Conservation (phyloP, 2,329 filamentous ascomycete species). For the Parastagonospora nodorum region DNA sequence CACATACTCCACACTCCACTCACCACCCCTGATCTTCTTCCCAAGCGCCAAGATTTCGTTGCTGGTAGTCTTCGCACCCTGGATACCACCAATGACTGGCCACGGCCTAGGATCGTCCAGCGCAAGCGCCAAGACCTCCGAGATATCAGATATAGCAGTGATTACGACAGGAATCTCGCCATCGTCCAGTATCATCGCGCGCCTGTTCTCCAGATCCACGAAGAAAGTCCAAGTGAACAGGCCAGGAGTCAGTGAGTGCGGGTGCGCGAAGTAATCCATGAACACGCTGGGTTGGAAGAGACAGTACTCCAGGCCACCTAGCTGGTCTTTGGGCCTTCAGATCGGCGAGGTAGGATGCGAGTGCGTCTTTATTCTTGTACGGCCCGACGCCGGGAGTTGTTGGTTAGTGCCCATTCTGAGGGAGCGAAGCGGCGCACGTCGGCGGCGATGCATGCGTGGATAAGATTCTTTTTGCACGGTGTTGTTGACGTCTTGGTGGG, state of each 20-base stretch:
- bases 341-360: slow-evolving; percentile 56
- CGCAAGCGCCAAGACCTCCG: slow-evolving; percentile 28
- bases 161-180: slow-evolving; percentile 33
- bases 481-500: slow-evolving; percentile 30
- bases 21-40: slow-evolving; percentile 35
- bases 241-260: slow-evolving; percentile 54
- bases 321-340: slow-evolving; percentile 52
- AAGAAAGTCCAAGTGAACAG: slow-evolving; percentile 47
- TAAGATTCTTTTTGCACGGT: slow-evolving; percentile 37
- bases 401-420: slow-evolving; percentile 38
- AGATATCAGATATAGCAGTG: slow-evolving; percentile 33
- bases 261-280: slow-evolving; percentile 60
- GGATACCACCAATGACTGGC: slow-evolving; percentile 36
- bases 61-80: slow-evolving; percentile 25
- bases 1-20: slow-evolving; percentile 52
- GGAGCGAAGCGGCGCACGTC: slow-evolving; percentile 38
- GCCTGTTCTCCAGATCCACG: slow-evolving; percentile 32
- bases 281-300: slow-evolving; percentile 63
- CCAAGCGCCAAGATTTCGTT: slow-evolving; percentile 36
- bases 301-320: slow-evolving; percentile 61
- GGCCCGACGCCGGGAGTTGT: slow-evolving; percentile 48
- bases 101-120: slow-evolving; percentile 30
- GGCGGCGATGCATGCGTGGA: slow-evolving; percentile 37
- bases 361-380: slow-evolving; percentile 58
- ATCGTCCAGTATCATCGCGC: slow-evolving; percentile 36